Conservation (phyloP, 352 stramenopile genomes). For the Pythium vanterpoolii region DNA sequence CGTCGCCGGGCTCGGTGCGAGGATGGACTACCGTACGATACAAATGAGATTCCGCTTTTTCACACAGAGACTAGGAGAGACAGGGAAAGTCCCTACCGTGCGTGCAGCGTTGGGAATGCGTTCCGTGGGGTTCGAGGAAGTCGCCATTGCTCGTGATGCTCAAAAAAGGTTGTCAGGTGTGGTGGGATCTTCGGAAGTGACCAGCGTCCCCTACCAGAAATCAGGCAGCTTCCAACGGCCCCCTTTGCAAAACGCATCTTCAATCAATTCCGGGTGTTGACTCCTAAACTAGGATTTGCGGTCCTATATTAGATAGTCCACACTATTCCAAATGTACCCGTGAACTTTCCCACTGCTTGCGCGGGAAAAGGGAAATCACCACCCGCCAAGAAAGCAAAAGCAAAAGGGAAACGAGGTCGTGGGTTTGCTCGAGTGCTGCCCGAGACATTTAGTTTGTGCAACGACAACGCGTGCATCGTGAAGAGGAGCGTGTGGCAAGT, state of each 20-base stretch:
- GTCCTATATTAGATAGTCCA: not conserved
- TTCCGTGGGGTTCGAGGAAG: slow-evolving; percentile 59
- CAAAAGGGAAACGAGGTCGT: slow-evolving; percentile 23
- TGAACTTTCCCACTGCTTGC: not conserved
- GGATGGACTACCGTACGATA: slow-evolving; percentile 32
- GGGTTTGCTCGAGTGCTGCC: not conserved
- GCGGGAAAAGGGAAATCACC: slow-evolving; percentile 14
- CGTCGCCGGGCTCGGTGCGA: slow-evolving; percentile 68
- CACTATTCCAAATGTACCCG: slow-evolving; percentile 5
- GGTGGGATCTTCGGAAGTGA: not conserved
- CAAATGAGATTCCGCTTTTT: not conserved
- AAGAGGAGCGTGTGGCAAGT: not conserved
- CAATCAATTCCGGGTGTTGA: not conserved
- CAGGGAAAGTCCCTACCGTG: slow-evolving; percentile 21
- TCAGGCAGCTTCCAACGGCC: slow-evolving; percentile 4
- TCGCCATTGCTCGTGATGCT: slow-evolving; percentile 31
- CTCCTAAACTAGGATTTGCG: slow-evolving; percentile 5
- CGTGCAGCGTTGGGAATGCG: slow-evolving; percentile 53
- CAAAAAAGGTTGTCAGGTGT: slow-evolving; percentile 1
- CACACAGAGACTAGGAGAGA: not conserved
- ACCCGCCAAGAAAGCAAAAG: not conserved
- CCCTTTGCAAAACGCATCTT: slow-evolving; percentile 11
- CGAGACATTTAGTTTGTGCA: not conserved
- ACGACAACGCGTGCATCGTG: not conserved
- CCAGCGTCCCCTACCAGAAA: not conserved